phyloP scores from a whole-genome alignment of 2,329 filamentous ascomycete genomes.

The Cladosporium sp. region DNA sequence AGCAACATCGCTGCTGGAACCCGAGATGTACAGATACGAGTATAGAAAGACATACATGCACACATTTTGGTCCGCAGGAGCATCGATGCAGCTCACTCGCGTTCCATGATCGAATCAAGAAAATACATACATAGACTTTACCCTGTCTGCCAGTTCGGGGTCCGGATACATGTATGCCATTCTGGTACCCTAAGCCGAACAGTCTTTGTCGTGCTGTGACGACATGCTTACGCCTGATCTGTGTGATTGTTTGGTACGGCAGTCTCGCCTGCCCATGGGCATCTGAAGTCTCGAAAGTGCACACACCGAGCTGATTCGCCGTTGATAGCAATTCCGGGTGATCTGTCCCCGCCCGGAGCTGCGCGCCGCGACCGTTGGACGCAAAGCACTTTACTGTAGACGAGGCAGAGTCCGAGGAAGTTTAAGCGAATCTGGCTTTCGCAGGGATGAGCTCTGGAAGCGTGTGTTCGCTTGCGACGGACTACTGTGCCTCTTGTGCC shows the following conservation, averaged over 20 bases:
- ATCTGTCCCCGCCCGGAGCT: neutral
- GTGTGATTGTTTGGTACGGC: neutral
- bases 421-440: neutral
- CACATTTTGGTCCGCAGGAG: neutral
- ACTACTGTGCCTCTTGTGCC: neutral
- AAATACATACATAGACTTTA: neutral
- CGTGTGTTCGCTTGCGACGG: neutral
- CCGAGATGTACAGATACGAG: neutral
- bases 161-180: neutral
- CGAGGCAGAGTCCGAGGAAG: neutral
- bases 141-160: neutral
- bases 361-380: neutral
- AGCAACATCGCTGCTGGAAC: constrained; percentile 3
- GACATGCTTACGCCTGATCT: no score
- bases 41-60: neutral
- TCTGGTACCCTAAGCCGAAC: neutral
- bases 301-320: neutral
- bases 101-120: no score
- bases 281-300: neutral
- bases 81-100: neutral
- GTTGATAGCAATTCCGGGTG: neutral
- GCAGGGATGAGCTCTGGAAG: neutral
- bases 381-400: neutral
- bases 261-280: neutral
- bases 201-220: neutral